phyloP scores from a whole-genome alignment of 768 basidiomycete species.

The Austroboletus eburneus region DNA sequence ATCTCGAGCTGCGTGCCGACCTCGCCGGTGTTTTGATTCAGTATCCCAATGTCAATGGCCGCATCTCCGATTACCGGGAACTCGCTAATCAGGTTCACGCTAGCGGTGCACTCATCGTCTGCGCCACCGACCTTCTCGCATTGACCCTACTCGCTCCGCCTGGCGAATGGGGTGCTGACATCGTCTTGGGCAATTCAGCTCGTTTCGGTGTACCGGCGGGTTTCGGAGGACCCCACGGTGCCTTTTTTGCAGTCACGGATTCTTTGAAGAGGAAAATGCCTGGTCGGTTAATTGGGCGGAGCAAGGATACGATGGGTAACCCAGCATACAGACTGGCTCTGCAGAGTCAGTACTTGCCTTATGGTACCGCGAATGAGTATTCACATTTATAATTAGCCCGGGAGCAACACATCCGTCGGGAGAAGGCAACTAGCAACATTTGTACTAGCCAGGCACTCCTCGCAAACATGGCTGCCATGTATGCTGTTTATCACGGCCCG shows the following conservation, averaged over 20 bases:
- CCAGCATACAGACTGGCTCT: constrained; percentile 89
- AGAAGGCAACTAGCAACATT: constrained; percentile 98
- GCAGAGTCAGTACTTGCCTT: constrained; percentile 64
- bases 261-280: constrained; percentile 97
- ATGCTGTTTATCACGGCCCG: constrained; percentile 95
- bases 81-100: constrained; percentile 69
- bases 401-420: constrained; percentile 95
- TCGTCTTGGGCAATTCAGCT: constrained; percentile 92
- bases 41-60: constrained; percentile 90
- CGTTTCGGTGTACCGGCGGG: constrained; percentile 96
- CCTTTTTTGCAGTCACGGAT: constrained; percentile 94
- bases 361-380: constrained; percentile 3
- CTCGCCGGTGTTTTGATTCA: constrained; percentile 88
- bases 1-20: constrained; percentile 52
- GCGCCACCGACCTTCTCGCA: constrained; percentile 89
- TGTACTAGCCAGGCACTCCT: constrained; percentile 97
- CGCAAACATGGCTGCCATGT: constrained; percentile 99
- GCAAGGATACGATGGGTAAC: constrained; percentile 78
- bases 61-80: constrained; percentile 65
- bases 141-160: constrained; percentile 91
- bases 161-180: constrained; percentile 98
- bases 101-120: constrained; percentile 75
- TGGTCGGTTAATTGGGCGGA: constrained; percentile 90
- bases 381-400: constrained; percentile 53
- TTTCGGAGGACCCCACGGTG: constrained; percentile 97